Base-by-base conservation (phyloP, 805 yeast genomes). In the Candida loeiensis region DNA sequence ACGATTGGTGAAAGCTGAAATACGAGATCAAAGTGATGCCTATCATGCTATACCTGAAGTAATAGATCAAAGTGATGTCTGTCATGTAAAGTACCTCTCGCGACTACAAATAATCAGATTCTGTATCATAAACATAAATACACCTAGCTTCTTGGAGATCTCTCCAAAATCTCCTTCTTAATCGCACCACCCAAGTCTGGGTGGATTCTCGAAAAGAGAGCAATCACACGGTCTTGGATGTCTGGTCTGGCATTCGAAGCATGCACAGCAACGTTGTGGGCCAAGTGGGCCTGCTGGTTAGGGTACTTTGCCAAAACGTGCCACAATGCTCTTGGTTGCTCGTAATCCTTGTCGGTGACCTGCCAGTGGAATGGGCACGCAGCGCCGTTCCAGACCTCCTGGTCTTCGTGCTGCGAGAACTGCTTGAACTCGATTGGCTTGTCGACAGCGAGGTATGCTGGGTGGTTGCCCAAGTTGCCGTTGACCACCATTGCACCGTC, bases 321-420 rank as follows among this genome's bases (percentile, higher is more conserved):
- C 80, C 88, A 91, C 54, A 90, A 74, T 24, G 62, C 80, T 46
- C 82, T 70, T 37, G 96, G 84, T 69, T 90, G 96, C 47, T 64
- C 74, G 61, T 68, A 90, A 67, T 90, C 96, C 45, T 77, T 87
- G 37, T 80, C 83, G 19, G 74, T 66, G 40, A 77, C 77, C 42
- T 76, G 74, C 96, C 96, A 89, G 69, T 88, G 93, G 79, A 77
- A 85, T 48, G 91, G 87, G 46, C 81, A 68, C 34, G 93, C 93
- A 40, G 88, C 77, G 43, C 93, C 93, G 42, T 69, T 66, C 93
- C 93, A 86, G 45, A 78, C 74, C 67, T 85, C 95, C 64, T 83
- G 90, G 51, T 79, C 78, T 54, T 76, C 74, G 60, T 80, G 84
- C 36, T 74, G 57, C 48, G 68, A 70, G 49, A 71, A 59, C 31